Evolutionary conservation across 73 alveolate species (phyloP), one percentile per base, ranked within the genome.

Genomic region (Blepharisma japonicum): DNA sequence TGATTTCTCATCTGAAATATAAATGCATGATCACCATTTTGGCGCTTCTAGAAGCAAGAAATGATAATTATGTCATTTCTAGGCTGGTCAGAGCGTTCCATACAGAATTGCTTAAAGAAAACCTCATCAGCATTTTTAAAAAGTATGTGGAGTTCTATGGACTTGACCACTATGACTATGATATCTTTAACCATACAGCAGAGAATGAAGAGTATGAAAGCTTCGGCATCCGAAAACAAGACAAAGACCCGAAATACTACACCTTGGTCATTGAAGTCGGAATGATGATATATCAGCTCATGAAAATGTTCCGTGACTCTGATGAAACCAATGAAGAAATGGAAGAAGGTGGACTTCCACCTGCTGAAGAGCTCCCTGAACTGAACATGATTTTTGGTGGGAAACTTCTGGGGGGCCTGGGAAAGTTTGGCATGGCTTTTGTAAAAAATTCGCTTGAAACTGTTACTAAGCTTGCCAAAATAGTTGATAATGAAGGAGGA

Each of bases 11-110:
- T 18, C 68, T 85, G 18, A 85, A 85, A 55, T 81, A 71, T 48
- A 85, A 81, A 46, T 85, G 86, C 51, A 71, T 85, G 88, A 83
- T 85, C 21, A 49, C 86, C n/a, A 81, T 85, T 32, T 70, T 77
- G 0, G 68, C 89, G 11, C 67, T 85, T 21, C 67, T 85, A 2
- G 92, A 85, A 82, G 72, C 76, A 50, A 80, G 86, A 48, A 68
- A 81, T n/a, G 92, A 85, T 38, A 82, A 82, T 38, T 81, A 68
- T 11, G 85, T 83, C 18, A 61, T 85, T 45, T 81, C 77, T 46
- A 79, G 92, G 71, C 81, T 85, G 48, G 56, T 85, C 85, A 68
- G 88, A 55, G 80, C 89, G 4, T 71, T 85, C 6, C 82, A 85
- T 20, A 39, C 81, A 0, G 87, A 81, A 66, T 55, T 85, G 1